Evolutionary conservation across 164 flowering plant species (phyloP), one percentile per base, ranked within the genome.

Genomic region (Vitis riparia): DNA sequence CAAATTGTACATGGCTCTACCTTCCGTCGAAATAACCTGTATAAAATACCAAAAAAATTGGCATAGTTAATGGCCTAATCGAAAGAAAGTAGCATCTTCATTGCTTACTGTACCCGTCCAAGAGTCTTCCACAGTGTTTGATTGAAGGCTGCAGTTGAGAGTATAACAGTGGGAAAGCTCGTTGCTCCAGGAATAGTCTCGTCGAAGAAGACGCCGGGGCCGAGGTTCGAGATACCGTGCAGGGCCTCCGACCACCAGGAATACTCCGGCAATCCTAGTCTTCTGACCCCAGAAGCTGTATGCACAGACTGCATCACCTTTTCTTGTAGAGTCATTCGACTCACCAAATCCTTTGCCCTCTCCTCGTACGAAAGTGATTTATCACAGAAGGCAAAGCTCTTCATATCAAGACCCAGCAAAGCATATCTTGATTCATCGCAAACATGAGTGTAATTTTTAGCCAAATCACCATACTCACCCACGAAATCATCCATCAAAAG

Each of bases 231-330:
- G 9, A 80, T 76, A 14, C 83, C 85, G 62, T 82, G 83, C 5
- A 79, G 51, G 0, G 81, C 82, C 71, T 81, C 84, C 1, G 78
- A 72, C 81, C 80, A 80, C 83, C 81, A 80, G 58, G 67, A 49
- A 32, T 76, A 79, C 12, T 47, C 4, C 0, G 77, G 74, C 15
- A 79, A 11, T 1, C 79, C 79, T 8, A 76, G 13, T 51, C 77
- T 56, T 1, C 44, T 19, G 2, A 70, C 69, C 5, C 77, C 70
- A 2, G 27, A 23, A 23, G 81, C 81, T 0, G 1, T 37, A 62
- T 71, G 55, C 14, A 65, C 81, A 11, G 71, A 4, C 23, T 68
- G 72, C 11, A 16, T 29, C 13, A 57, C 62, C 65, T 78, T 78
- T 19, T 78, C 77, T 3, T 13, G 3, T 7, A 78, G 50, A 0